Percentiles rank a stretch among this genome's conserved stretches.
Evolutionary conservation across 1,284 basidiomycete genomes (phyloP).

Genomic region (Cyathus olla): DNA sequence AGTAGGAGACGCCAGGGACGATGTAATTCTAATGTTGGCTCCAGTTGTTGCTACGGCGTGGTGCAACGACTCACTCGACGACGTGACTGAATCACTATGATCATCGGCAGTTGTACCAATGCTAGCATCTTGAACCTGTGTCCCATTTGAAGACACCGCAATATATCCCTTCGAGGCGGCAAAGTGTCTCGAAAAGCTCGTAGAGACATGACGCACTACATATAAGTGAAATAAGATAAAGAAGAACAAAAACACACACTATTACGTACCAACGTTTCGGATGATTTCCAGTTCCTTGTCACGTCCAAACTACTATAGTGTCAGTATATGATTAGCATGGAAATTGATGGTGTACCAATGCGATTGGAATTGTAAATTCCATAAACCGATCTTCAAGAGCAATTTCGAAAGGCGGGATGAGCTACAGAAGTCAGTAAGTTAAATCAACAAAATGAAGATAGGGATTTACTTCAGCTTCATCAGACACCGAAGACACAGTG

Average conservation of each 20-base stretch:
- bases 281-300: slow-evolving; percentile 76
- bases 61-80: slow-evolving; percentile 52
- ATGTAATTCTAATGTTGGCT: slow-evolving; percentile 14
- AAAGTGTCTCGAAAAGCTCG: slow-evolving; percentile 68
- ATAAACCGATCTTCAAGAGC: slow-evolving; percentile 70
- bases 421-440: slow-evolving; percentile 42
- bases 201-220: slow-evolving; percentile 67
- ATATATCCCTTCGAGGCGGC: slow-evolving; percentile 54
- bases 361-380: slow-evolving; percentile 76
- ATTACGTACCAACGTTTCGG: slow-evolving; percentile 66
- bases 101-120: slow-evolving; percentile 48
- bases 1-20: background rate
- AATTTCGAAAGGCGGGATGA: slow-evolving; percentile 76
- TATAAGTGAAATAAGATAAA: background rate
- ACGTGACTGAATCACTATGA: slow-evolving; percentile 52
- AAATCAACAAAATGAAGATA: background rate
- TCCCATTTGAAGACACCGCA: slow-evolving; percentile 45
- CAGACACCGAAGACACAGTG: slow-evolving; percentile 65
- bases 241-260: background rate
- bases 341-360: slow-evolving; percentile 54
- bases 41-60: slow-evolving; percentile 24
- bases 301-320: slow-evolving; percentile 64
- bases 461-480: slow-evolving; percentile 61
- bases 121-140: slow-evolving; percentile 35
- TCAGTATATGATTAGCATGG: slow-evolving; percentile 5